These are phyloP conservation scores for Saturnispora serradocipensis DNA, from an alignment of 805 yeast genomes.

Conservation along the genomic window DNA sequence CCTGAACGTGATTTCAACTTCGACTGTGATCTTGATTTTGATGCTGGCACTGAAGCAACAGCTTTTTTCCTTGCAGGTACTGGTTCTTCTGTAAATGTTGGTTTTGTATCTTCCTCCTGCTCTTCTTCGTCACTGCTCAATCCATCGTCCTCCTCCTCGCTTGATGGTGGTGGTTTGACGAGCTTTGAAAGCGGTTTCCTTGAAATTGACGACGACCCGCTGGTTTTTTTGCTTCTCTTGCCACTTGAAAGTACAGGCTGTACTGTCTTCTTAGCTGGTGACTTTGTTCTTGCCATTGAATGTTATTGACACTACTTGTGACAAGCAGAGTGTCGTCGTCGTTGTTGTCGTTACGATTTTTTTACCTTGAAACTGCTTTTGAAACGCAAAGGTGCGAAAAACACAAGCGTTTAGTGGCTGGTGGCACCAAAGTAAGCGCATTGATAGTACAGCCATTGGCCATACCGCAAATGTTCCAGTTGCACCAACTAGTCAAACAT, in stretches of 20 bases:
- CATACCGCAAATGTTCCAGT: not conserved
- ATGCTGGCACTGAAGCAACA: not conserved
- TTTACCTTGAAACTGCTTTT: not conserved
- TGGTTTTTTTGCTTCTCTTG: not conserved
- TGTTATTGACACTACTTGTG: not conserved
- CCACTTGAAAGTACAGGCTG: not conserved
- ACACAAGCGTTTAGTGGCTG: not conserved
- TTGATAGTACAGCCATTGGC: not conserved
- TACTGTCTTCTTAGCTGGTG: conserved; percentile 5
- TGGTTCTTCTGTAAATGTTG: not conserved
- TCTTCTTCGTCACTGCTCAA: not conserved
- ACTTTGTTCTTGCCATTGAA: conserved; percentile 2
- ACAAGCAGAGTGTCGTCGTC: not conserved
- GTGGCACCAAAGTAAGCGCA: not conserved
- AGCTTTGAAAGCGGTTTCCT: not conserved
- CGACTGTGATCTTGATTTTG: not conserved
- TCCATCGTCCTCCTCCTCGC: conserved; percentile 6
- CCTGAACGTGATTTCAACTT: conserved; percentile 23
- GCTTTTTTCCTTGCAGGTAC: not conserved
- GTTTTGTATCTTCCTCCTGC: not conserved
- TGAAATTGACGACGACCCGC: not conserved
- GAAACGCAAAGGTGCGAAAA: not conserved
- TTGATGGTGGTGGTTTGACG: conserved; percentile 8
- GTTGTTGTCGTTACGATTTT: not conserved
- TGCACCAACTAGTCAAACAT: too few species aligned